phyloP scores from a whole-genome alignment of 164 flowering plant genomes.

The Chloranthus sessilifolius region DNA sequence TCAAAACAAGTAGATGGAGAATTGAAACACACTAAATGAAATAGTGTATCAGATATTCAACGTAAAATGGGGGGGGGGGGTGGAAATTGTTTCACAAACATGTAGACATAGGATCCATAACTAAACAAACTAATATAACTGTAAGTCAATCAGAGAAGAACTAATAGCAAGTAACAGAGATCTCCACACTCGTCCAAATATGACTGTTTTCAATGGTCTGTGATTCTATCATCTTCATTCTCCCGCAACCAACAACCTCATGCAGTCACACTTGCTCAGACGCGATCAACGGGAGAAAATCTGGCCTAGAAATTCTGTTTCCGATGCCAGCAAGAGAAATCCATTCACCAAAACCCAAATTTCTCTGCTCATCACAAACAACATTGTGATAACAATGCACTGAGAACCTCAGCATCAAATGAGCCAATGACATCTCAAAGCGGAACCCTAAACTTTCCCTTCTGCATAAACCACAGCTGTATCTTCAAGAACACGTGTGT shows the following conservation, averaged over 20 bases:
- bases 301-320: background rate
- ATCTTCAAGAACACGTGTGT: too few relatives aligned
- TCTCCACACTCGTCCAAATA: constrained; percentile 22
- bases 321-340: background rate
- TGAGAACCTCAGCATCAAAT: constrained; percentile 4
- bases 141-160: too few relatives aligned
- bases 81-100: too few relatives aligned
- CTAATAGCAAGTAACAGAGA: constrained; percentile 31
- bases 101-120: too few relatives aligned
- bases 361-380: constrained; percentile 11
- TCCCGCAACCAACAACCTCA: constrained; percentile 16
- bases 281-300: constrained; percentile 3
- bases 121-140: too few relatives aligned
- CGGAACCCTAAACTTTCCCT: constrained; percentile 3
- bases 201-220: constrained; percentile 17
- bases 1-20: too few relatives aligned
- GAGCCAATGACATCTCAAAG: constrained; percentile 16
- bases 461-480: too few relatives aligned
- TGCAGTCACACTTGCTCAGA: constrained; percentile 3
- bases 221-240: constrained; percentile 14
- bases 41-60: too few relatives aligned
- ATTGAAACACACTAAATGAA: too few relatives aligned
- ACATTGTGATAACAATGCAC: constrained; percentile 1
- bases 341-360: background rate
- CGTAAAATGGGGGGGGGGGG: too few relatives aligned